Percentiles rank a stretch among this genome's conserved stretches.
Conservation (phyloP, 2,329 filamentous ascomycete species). For the Monosporascus ibericus region DNA sequence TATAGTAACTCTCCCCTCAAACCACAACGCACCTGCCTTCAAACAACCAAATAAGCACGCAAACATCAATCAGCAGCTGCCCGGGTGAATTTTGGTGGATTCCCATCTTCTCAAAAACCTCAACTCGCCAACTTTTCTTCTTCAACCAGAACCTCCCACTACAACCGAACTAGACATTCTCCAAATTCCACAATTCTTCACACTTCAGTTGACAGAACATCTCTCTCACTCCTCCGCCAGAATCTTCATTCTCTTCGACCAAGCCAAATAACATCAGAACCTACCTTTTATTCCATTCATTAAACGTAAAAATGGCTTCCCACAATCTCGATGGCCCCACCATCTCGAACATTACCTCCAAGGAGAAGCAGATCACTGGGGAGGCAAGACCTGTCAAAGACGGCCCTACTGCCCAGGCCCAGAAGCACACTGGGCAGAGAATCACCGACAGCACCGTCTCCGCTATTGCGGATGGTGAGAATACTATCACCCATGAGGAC, state of each 20-base stretch:
- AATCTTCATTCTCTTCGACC: neutral
- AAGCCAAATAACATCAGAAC: neutral
- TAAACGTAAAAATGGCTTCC: neutral
- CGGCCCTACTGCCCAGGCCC: conserved; percentile 35
- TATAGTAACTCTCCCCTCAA: too few relatives aligned
- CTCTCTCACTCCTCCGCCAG: too few relatives aligned
- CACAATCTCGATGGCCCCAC: conserved; percentile 10
- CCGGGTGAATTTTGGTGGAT: too few relatives aligned
- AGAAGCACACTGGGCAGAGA: conserved; percentile 28
- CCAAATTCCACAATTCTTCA: too few relatives aligned
- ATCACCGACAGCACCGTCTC: conserved; percentile 29
- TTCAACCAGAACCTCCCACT: too few relatives aligned
- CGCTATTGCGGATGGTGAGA: conserved; percentile 36
- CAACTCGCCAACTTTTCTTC: too few relatives aligned
- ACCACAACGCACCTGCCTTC: too few relatives aligned
- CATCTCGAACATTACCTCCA: conserved; percentile 33
- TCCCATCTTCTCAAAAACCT: too few relatives aligned
- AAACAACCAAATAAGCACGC: too few relatives aligned
- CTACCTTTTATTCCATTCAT: neutral
- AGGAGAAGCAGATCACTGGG: conserved; percentile 33
- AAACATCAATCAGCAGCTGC: too few relatives aligned
- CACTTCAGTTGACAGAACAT: too few relatives aligned
- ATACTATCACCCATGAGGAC: conserved; percentile 29
- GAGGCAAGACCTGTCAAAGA: conserved; percentile 26
- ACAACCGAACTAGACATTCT: too few relatives aligned